Base-by-base conservation (phyloP, 2,329 filamentous ascomycete species). In the Periconia macrospinosa region DNA sequence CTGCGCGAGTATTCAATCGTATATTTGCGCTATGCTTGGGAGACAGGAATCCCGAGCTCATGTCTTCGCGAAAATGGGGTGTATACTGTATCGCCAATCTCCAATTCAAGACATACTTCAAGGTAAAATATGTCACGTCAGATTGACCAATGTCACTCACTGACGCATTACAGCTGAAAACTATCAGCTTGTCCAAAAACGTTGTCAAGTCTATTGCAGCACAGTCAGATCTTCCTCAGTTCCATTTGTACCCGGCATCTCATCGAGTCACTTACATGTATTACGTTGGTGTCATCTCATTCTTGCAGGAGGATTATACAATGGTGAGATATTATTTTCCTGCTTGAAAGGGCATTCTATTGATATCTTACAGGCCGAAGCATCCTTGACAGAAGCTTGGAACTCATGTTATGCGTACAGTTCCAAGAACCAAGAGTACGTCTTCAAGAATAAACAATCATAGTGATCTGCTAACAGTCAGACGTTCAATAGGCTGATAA, bases 81-180 rank as follows among this genome's bases (percentile, higher is more conserved):
- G 90, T 96, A 45, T 99, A 99, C 78, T 92, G 92, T 73, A 88
- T 93, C 60, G 91, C 92, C 68, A 97, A 96, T 70, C 83, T 99
- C 8, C 81, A 97, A 14, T 99, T 99, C 84, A 97, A 97, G 76
- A 97, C 92, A 1, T 97, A 97, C 74, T 99, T 99, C 80, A 95
- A 91, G 76, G 81, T 81, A 73, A 14, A 6, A 5, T 33, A 6
- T 14, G 7, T 19, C 47, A 30, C 30, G 30, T 27, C 8, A 27
- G 37, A 41, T 23, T 30, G 30, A 30, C 35, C 15, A 33, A 6
- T 27, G n/a, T n/a, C 57, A 62, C 33, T 63, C 18, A 1, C 14
- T 33, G 15, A 41, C 37, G 17, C 10, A 1, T 19, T 35, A 2
- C 8, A 83, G 78, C 81, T 97, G 58, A 96, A 96, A 76, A 90